Conservation (phyloP, 257 asterid species). For the Buddleja alternifolia region DNA sequence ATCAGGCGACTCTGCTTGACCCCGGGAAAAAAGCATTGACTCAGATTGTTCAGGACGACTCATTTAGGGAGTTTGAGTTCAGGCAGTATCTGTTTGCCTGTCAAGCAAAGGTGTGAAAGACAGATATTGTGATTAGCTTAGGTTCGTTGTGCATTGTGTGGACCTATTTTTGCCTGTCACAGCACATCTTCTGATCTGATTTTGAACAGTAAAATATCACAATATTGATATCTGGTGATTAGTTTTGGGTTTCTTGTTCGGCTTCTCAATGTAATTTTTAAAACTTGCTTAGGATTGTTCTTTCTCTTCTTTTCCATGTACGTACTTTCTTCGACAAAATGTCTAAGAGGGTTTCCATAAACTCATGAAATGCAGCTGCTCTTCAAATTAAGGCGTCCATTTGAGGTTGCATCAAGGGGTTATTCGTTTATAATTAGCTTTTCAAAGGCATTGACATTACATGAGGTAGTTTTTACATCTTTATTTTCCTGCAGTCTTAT, state of each 20-base stretch:
- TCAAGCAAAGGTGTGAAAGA: conserved; percentile 85
- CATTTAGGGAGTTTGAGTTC: conserved; percentile 96
- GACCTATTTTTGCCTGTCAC: background rate
- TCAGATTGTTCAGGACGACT: conserved; percentile 88
- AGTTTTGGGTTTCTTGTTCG: conserved; percentile 10
- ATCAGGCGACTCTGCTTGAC: conserved; percentile 83
- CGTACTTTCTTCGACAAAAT: conserved; percentile 22
- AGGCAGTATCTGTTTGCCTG: conserved; percentile 97
- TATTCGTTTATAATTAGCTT: conserved; percentile 95
- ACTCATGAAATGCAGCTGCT: conserved; percentile 64
- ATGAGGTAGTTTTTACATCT: conserved; percentile 66
- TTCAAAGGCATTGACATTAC: conserved; percentile 78
- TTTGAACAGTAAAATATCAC: conserved; percentile 18
- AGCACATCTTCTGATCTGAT: conserved; percentile 12
- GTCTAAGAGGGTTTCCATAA: conserved; percentile 36
- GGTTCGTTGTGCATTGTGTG: conserved; percentile 36
- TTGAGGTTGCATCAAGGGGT: conserved; percentile 96
- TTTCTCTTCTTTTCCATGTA: conserved; percentile 17
- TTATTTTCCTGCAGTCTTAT: conserved; percentile 24
- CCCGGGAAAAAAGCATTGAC: conserved; percentile 72
- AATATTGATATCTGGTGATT: conserved; percentile 8
- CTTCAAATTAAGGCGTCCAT: conserved; percentile 87
- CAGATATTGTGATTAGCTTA: conserved; percentile 26
- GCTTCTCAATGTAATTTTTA: background rate
- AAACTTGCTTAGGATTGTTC: background rate